Conservation (phyloP, 495 filamentous ascomycete species). For the Friedmanniomyces endolithicus region DNA sequence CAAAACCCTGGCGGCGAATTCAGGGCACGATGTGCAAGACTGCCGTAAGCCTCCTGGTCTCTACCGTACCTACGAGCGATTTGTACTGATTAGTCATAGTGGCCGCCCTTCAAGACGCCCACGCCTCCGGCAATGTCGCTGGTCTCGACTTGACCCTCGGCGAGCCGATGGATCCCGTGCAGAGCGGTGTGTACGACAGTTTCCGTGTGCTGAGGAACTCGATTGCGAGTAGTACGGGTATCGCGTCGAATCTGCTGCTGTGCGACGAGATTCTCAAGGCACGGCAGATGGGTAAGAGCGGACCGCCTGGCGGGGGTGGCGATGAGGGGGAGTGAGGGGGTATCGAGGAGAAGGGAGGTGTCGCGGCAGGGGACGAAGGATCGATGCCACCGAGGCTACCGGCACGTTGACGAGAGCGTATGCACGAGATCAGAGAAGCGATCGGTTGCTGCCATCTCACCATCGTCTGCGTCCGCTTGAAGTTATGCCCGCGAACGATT, state of each 20-base stretch:
- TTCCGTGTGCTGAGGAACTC: slow-evolving; percentile 90
- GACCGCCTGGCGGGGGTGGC: slow-evolving; percentile 6
- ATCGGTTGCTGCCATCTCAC: too few relatives aligned
- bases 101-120: slow-evolving; percentile 74
- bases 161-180: slow-evolving; percentile 89
- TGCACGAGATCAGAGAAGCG: too few relatives aligned
- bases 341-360: neutral
- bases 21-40: slow-evolving; percentile 93
- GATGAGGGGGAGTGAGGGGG: slow-evolving; percentile 5
- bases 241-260: slow-evolving; percentile 86
- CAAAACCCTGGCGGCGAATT: slow-evolving; percentile 92
- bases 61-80: neutral
- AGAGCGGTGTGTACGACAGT: slow-evolving; percentile 87
- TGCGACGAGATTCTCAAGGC: slow-evolving; percentile 98
- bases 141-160: slow-evolving; percentile 78
- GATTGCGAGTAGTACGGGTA: slow-evolving; percentile 85
- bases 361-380: neutral
- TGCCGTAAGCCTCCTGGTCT: slow-evolving; percentile 45
- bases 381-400: neutral
- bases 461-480: too few relatives aligned
- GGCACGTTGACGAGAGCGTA: neutral
- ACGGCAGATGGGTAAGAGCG: slow-evolving; percentile 61
- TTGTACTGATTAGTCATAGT: slow-evolving; percentile 37
- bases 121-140: slow-evolving; percentile 67
- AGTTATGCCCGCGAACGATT: too few relatives aligned